Evolutionary conservation across 2,329 filamentous ascomycete genomes (phyloP), one percentile per base, ranked within the genome.

Genomic region (Chrysoporthe cubensis): DNA sequence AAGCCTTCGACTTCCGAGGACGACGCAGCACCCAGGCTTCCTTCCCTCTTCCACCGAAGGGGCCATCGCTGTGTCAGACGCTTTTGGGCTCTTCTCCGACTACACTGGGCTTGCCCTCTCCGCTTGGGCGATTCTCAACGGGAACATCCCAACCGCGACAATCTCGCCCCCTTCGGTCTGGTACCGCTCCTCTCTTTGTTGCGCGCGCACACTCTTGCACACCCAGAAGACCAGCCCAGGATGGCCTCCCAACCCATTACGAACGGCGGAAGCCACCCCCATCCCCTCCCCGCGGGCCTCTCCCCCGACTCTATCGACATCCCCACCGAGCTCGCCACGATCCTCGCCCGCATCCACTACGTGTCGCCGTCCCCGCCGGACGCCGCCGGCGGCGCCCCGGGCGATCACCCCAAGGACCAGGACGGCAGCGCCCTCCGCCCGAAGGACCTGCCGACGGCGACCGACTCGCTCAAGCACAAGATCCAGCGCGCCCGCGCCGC

Each of bases 291-390:
- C 43, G 80, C 86, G 2, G 88, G 90, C 66, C 91, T 96, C 70
- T 87, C 92, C 62, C 91, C 94, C 40, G 90, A 94, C 78, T 88
- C 89, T 62, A 93, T 97, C 81, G 94, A 97, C 82, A 88, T 93
- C 73, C 87, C 97, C 65, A 93, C 94, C 37, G 89, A 94, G 75
- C 88, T 97, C 65, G 90, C 93, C 75, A 85, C 89, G 68, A 88
- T 97, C 72, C 88, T 97, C 70, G 84, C 88, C 72, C 91, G 92
- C 62, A 86, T 97, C 21, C 88, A 91, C 72, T 83, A 81, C 76
- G 69, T 74, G 73, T 73, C 81, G 75, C 76, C 80, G 58, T 78
- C 79, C 62, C 65, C 75, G 59, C 69, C 76, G 56, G 73, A 74
- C 62, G 69, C 65, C 44, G 71, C 78, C 26, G 26, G 26, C 60